These are phyloP conservation scores for Pinus tabuliformis DNA, from an alignment of 75 land plant genomes.

Conservation along the genomic window DNA sequence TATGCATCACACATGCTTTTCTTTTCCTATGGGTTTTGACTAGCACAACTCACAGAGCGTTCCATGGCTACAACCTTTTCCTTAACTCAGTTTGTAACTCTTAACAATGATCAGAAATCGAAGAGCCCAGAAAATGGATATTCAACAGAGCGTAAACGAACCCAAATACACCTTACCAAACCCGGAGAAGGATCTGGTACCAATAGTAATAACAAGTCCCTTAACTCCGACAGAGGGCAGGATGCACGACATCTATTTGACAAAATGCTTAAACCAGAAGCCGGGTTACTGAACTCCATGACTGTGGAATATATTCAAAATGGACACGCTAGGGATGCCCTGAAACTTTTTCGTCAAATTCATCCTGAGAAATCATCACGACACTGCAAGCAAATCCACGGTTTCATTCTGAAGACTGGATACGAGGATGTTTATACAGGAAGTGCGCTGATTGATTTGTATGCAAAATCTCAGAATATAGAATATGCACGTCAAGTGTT, in stretches of 20 bases:
- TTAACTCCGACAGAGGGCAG: neutral
- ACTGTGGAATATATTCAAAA: neutral
- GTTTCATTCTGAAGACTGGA: neutral
- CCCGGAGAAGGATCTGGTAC: neutral
- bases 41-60: no score
- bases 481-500: conserved; percentile 12
- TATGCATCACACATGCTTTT: no score
- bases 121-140: neutral
- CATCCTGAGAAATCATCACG: neutral
- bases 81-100: neutral
- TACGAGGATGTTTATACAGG: conserved; percentile 11
- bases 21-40: no score
- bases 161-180: neutral
- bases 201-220: neutral
- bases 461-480: conserved; percentile 10
- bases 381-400: neutral
- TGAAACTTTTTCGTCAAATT: neutral
- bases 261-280: neutral
- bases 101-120: neutral
- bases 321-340: neutral
- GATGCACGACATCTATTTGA: neutral
- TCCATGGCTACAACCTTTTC: neutral
- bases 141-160: neutral
- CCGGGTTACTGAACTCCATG: no score
- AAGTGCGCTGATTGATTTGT: conserved; percentile 11